A percentile compares a stretch with the other conserved stretches of the same genome.
Conservation (phyloP, 805 yeast genomes). For the Yamadazyma phyllophila region DNA sequence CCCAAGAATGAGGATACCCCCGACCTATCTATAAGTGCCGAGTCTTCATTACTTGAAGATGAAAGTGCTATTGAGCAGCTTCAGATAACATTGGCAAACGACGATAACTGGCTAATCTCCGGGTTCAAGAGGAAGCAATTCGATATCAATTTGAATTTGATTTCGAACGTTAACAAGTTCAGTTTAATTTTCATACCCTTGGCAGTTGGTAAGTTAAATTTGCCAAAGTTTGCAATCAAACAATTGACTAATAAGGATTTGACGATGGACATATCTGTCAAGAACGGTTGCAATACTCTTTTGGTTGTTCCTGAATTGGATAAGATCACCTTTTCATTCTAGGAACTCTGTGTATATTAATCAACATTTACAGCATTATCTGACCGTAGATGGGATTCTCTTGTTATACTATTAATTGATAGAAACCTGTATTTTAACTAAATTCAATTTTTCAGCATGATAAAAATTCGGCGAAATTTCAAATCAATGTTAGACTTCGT, state of each 20-base stretch:
- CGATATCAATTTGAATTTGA: slow-evolving; percentile 23
- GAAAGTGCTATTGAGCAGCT: slow-evolving; percentile 25
- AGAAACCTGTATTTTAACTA: too few species aligned
- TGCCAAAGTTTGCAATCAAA: slow-evolving; percentile 58
- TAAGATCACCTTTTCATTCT: slow-evolving; percentile 60
- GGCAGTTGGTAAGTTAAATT: slow-evolving; percentile 65
- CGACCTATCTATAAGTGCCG: slow-evolving; percentile 20
- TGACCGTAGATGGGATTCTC: too few species aligned
- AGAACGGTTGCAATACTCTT: slow-evolving; percentile 66
- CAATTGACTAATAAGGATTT: slow-evolving; percentile 46
- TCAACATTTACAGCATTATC: background rate
- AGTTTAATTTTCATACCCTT: slow-evolving; percentile 65
- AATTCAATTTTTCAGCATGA: too few species aligned
- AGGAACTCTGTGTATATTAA: slow-evolving; percentile 4
- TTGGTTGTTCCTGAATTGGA: slow-evolving; percentile 71
- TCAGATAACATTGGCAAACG: slow-evolving; percentile 47
- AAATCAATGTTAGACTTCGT: slow-evolving; percentile 18
- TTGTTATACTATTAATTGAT: too few species aligned
- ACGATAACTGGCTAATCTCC: slow-evolving; percentile 77
- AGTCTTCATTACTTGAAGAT: slow-evolving; percentile 20
- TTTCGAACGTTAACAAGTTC: slow-evolving; percentile 14
- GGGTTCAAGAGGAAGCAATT: slow-evolving; percentile 64
- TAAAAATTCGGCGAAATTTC: background rate
- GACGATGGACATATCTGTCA: slow-evolving; percentile 58
- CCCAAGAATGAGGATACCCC: slow-evolving; percentile 3